Conservation (phyloP, 176 grass and related monocot species). For the Panicum miliaceum region DNA sequence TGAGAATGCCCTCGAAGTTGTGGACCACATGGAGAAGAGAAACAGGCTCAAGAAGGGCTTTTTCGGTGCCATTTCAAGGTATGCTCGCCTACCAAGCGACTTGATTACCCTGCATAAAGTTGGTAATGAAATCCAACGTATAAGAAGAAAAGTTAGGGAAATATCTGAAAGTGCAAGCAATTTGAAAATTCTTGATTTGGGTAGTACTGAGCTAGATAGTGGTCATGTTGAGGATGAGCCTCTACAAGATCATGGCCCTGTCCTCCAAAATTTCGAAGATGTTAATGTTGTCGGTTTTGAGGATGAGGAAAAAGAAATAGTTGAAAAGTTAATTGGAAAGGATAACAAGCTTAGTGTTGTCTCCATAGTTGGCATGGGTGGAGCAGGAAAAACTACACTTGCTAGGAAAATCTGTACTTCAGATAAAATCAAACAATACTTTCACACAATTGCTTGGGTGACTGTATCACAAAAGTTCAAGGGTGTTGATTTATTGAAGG, state of each 20-base stretch:
- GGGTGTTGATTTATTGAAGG: neutral
- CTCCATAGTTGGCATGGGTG: constrained; percentile 44
- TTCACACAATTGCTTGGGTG: constrained; percentile 5
- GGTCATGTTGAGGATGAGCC: neutral
- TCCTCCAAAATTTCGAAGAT: neutral
- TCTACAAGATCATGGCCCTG: neutral
- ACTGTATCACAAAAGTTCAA: constrained; percentile 31
- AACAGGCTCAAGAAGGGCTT: constrained; percentile 22
- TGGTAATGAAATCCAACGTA: neutral
- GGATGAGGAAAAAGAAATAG: constrained; percentile 15
- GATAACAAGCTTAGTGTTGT: neutral
- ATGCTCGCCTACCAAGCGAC: constrained; percentile 1
- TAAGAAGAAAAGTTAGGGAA: neutral
- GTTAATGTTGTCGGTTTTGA: constrained; percentile 30
- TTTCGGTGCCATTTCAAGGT: constrained; percentile 18
- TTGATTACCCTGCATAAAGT: constrained; percentile 29
- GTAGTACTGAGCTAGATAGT: neutral
- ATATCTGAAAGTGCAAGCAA: neutral
- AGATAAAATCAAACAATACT: neutral
- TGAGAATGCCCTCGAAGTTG: constrained; percentile 9
- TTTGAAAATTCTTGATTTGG: neutral
- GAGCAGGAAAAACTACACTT: constrained; percentile 33
- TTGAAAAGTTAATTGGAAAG: neutral
- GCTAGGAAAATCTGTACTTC: constrained; percentile 18
- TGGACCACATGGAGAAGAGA: constrained; percentile 10